Evolutionary conservation across 2,329 filamentous ascomycete genomes (phyloP).

Genomic region (Myriosclerotinia scirpicola): DNA sequence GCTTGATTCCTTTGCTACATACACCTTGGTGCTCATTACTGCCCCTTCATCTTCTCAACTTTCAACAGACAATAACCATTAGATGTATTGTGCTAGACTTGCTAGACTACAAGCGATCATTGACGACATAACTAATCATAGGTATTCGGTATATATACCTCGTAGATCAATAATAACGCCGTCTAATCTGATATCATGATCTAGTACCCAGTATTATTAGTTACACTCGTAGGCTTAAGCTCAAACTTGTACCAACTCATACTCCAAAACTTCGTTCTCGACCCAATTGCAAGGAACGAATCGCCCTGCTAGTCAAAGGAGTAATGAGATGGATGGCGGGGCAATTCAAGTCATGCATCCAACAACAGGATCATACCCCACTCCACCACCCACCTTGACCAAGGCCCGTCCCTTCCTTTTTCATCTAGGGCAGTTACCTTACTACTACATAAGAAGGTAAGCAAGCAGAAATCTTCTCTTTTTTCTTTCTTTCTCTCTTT

Average conservation of each 20-base stretch:
- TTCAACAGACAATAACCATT: not conserved
- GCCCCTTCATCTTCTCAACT: not conserved
- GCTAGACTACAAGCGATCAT: not conserved
- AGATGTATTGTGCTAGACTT: too few species aligned
- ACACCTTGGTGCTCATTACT: not conserved
- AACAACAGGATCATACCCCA: conserved; percentile 9
- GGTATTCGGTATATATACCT: not conserved
- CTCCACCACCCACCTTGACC: not conserved
- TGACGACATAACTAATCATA: not conserved
- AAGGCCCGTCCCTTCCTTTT: conserved; percentile 9
- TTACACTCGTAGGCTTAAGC: not conserved
- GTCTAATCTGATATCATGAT: conserved; percentile 6
- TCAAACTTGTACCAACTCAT: conserved; percentile 8
- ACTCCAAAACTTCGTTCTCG: not conserved
- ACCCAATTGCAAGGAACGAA: conserved; percentile 11
- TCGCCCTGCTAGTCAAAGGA: not conserved
- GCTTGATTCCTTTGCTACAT: not conserved
- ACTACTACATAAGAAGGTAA: conserved; percentile 4
- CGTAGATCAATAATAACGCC: not conserved
- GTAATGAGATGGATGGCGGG: conserved; percentile 4
- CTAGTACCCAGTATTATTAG: conserved; percentile 2
- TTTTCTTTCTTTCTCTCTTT: not conserved
- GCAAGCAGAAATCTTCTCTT: not conserved
- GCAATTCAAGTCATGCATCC: conserved; percentile 8
- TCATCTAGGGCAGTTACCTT: not conserved